Conservation (phyloP, 2,329 filamentous ascomycete genomes). For the Pseudocercospora ulei region DNA sequence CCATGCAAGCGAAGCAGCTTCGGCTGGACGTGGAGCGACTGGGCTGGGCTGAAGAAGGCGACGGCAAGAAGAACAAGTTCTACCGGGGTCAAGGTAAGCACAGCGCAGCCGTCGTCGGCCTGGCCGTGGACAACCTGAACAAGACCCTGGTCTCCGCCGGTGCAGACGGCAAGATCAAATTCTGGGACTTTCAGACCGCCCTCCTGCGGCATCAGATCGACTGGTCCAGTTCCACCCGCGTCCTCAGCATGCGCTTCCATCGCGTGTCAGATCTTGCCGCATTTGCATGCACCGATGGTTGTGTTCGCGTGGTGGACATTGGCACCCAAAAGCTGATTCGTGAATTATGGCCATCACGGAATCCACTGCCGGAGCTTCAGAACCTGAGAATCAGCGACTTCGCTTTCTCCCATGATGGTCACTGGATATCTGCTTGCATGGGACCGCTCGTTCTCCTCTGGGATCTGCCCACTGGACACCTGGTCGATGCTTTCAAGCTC, state of each 20-base stretch:
- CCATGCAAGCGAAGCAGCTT: constrained; percentile 65
- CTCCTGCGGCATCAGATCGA: constrained; percentile 69
- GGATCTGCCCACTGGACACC: constrained; percentile 89
- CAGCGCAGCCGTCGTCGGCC: constrained; percentile 69
- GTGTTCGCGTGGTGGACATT: constrained; percentile 79
- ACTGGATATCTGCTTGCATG: constrained; percentile 85
- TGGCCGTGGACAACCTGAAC: constrained; percentile 84
- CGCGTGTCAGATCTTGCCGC: constrained; percentile 74
- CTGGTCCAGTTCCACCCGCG: constrained; percentile 67
- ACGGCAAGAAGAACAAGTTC: constrained; percentile 36
- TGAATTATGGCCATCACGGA: constrained; percentile 71
- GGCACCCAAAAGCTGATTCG: constrained; percentile 83
- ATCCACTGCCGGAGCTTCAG: constrained; percentile 22
- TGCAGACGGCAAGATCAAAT: constrained; percentile 86
- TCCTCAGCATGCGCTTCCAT: constrained; percentile 72
- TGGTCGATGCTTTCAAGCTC: constrained; percentile 83
- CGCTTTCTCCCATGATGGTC: constrained; percentile 76
- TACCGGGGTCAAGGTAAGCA: constrained; percentile 58
- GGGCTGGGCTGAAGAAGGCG: constrained; percentile 35
- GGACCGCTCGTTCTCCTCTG: constrained; percentile 75
- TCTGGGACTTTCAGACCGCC: constrained; percentile 91
- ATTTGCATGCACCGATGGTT: constrained; percentile 78
- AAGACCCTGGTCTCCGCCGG: constrained; percentile 76
- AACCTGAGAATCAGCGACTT: constrained; percentile 34
- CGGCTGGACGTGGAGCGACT: constrained; percentile 47